A percentile compares a stretch with the other conserved stretches of the same genome.
Conservation (phyloP, 352 stramenopile species). For the Globisporangium viniferum region DNA sequence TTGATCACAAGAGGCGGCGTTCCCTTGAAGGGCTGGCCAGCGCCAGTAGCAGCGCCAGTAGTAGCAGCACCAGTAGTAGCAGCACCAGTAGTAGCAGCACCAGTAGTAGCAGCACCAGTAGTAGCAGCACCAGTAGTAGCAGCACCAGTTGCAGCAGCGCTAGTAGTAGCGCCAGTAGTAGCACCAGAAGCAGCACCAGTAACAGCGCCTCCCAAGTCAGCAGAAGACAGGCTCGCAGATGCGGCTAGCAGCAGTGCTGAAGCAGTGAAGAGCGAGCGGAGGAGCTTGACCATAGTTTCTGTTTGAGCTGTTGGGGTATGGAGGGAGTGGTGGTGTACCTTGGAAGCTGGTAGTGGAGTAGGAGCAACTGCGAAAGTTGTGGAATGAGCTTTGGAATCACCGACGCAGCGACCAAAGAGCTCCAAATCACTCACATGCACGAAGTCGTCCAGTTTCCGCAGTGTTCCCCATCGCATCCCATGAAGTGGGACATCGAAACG, state of each 20-base stretch:
- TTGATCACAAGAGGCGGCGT: slow-evolving; percentile 57
- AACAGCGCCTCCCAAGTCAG: background rate
- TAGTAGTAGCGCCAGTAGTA: no score
- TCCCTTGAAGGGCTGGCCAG: slow-evolving; percentile 9
- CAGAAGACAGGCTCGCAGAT: background rate
- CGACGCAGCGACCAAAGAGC: background rate
- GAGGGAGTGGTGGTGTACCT: background rate
- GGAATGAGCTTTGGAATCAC: slow-evolving; percentile 6
- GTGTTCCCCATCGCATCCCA: background rate
- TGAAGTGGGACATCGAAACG: background rate
- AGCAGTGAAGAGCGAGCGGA: slow-evolving; percentile 1
- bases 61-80: no score
- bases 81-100: no score
- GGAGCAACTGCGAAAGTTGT: slow-evolving; percentile 12
- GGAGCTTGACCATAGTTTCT: slow-evolving; percentile 7
- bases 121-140: background rate
- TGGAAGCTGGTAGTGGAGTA: background rate
- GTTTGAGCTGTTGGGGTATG: background rate
- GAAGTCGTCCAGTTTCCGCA: background rate
- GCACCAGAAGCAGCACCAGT: background rate
- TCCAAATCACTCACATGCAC: background rate
- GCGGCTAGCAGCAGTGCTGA: background rate
- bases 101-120: no score
- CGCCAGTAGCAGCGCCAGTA: no score
- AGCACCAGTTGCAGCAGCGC: background rate